Base-by-base conservation (phyloP, 2,329 filamentous ascomycete species). In the Arthrocladium fulminans region DNA sequence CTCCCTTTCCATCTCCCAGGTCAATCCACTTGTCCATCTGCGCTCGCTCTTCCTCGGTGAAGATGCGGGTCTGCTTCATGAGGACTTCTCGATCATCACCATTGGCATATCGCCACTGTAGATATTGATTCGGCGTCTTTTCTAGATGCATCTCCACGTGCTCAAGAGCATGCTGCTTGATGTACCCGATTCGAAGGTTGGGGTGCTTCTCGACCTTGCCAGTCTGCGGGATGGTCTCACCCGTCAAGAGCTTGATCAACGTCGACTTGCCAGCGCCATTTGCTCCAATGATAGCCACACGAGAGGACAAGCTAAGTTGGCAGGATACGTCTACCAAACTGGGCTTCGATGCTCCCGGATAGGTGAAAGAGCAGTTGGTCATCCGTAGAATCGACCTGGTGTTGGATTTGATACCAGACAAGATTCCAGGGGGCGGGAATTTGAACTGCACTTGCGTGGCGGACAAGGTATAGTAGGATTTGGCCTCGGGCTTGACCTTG, bases 61-160 rank as follows among this genome's bases (percentile, higher is more conserved):
- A 73, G 47, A 89, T 76, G 71, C 92, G 88, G 42, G 90, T 97
- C 71, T 95, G 89, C 78, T 98, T 98, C 80, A 98, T 81, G 68
- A 94, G 79, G 34, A 97, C 90, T 67, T 98, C 92, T 45, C 92
- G 87, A 61, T 98, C 92, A 59, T 97, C 92, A 63, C 92, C 92
- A 63, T 97, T 88, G 61, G 87, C 87, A 65, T 97, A 98, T 61
- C 92, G 86, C 92, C 92, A 98, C 70, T 97, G 92, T 27, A 98
- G 78, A 64, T 98, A 98, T 70, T 98, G 92, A 67, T 95, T 97
- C 34, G 92, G 92, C 0, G 92, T 98, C 80, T 98, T 98, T 70
- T 98, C 92, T 59, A 97, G 75, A 64, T 98, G 92, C 90, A 96
- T 95, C 72, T 98, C 90, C 9, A 98, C 92, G 79, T 98, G 92